Evolutionary conservation across 768 basidiomycete species (phyloP), one percentile per base, ranked within the genome.

Genomic region (Psilocybe tampanensis): DNA sequence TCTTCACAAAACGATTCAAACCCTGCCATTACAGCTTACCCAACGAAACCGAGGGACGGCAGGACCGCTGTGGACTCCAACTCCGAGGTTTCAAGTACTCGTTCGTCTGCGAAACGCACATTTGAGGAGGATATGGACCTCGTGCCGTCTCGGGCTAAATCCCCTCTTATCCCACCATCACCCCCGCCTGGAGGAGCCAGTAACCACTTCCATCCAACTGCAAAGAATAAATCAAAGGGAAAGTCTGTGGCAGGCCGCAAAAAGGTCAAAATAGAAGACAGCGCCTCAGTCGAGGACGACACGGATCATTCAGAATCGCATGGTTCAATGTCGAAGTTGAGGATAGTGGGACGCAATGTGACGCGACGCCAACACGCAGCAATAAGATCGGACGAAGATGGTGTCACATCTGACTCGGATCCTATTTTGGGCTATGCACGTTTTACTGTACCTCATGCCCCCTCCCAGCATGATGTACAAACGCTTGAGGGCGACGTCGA

Each of bases 131-230:
- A 68, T 39, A 61, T 17, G 58, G 57, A 42, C 67, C 66, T n/a
- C n/a, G n/a, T 54, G 45, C 54, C 41, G 54, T 62, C 52, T 7
- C 59, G 59, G 22, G 29, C 48, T 47, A 66, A 65, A 47, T 70
- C 73, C 7, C 64, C 68, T 23, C 78, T 89, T 47, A 67, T 90
- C 51, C 86, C 88, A 7, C 88, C 89, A 17, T 89, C 90, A 17
- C 89, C 89, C n/a, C 85, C 86, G 17, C 79, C 80, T 2, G 72
- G 71, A 21, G 66, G 72, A 34, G 59, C 67, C 26, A 66, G 63
- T 18, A 54, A 63, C 6, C 57, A 65, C 21, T 61, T 60, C 21
- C 59, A 60, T 45, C 63, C 59, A 50, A 60, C 67, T 50, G 55
- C 49, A 36, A 69, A 60, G 29, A 34, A 50, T 51, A 73, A 66